phyloP scores from a whole-genome alignment of 345 rosid genomes.

The Litchi chinensis region DNA sequence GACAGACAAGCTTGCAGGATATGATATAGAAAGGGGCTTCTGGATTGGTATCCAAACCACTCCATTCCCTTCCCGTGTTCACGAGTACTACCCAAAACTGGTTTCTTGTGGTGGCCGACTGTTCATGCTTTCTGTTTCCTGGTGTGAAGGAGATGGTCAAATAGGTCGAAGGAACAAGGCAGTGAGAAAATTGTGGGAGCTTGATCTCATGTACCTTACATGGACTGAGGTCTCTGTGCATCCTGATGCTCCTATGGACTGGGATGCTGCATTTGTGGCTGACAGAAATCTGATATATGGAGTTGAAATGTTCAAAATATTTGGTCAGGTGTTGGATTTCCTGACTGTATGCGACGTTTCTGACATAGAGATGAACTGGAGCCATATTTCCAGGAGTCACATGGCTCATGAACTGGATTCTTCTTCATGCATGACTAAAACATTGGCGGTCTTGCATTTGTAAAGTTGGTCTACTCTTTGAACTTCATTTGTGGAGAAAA shows the following conservation, averaged over 20 bases:
- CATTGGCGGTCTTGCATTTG: conserved; percentile 76
- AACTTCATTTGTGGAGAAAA: conserved; percentile 14
- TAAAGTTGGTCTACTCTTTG: conserved; percentile 25
- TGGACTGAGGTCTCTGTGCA: conserved; percentile 89
- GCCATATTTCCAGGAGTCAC: conserved; percentile 75
- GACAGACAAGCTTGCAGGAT: conserved; percentile 86
- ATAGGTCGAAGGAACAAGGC: conserved; percentile 98
- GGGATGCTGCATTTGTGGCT: conserved; percentile 89
- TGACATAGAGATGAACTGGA: conserved; percentile 55
- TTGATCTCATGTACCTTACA: conserved; percentile 78
- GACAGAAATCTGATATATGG: conserved; percentile 73
- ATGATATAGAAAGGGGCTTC: conserved; percentile 86
- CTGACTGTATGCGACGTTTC: conserved; percentile 63
- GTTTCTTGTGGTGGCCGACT: conserved; percentile 73
- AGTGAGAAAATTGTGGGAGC: conserved; percentile 91
- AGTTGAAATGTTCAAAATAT: conserved; percentile 96
- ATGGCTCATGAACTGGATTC: conserved; percentile 77
- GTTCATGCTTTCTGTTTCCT: conserved; percentile 90
- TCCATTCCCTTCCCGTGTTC: conserved; percentile 87
- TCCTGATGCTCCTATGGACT: conserved; percentile 99
- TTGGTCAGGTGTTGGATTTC: conserved; percentile 92
- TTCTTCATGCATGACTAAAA: conserved; percentile 80
- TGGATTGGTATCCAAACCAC: conserved; percentile 84
- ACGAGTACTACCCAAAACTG: conserved; percentile 89
- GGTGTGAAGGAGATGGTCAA: conserved; percentile 98